Percentiles rank a stretch among this genome's conserved stretches.
These are phyloP conservation scores for Pseudocercospora vitis DNA, from an alignment of 2,329 filamentous ascomycete genomes.

Conservation along the genomic window DNA sequence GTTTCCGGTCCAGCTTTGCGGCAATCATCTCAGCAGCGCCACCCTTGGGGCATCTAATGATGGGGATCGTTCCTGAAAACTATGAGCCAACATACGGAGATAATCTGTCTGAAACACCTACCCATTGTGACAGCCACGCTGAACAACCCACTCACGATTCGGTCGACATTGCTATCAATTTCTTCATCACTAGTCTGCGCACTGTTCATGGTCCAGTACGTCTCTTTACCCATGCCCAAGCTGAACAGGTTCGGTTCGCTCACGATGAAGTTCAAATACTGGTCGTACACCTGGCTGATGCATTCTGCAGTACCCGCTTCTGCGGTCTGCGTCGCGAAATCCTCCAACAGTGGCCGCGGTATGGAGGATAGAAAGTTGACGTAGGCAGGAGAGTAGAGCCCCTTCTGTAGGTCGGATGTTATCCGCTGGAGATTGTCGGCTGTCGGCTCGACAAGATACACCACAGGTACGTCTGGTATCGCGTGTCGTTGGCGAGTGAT, in stretches of 20 bases:
- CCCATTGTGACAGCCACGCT: constrained; percentile 99
- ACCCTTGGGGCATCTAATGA: constrained; percentile 90
- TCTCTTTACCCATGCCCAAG: constrained; percentile 86
- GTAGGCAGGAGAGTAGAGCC: constrained; percentile 88
- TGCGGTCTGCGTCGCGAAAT: constrained; percentile 88
- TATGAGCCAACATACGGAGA: constrained; percentile 32
- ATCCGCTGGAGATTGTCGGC: constrained; percentile 77
- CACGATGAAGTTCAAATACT: constrained; percentile 97
- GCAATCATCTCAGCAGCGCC: constrained; percentile 93
- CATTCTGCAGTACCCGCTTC: constrained; percentile 80
- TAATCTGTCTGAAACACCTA: constrained; percentile 42
- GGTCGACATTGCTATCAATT: constrained; percentile 81
- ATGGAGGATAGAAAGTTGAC: constrained; percentile 97
- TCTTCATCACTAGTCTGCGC: constrained; percentile 86
- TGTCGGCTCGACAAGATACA: constrained; percentile 94
- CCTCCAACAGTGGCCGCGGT: constrained; percentile 84
- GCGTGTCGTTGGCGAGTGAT: constrained; percentile 78
- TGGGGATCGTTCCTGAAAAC: constrained; percentile 74
- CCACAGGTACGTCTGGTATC: constrained; percentile 92
- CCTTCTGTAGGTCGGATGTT: constrained; percentile 79
- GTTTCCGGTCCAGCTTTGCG: constrained; percentile 88
- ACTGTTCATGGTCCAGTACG: constrained; percentile 96
- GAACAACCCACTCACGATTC: constrained; percentile 93
- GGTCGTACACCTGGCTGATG: constrained; percentile 90
- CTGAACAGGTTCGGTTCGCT: constrained; percentile 95